Evolutionary conservation across 2,329 filamentous ascomycete genomes (phyloP).

Genomic region (Paracoccidioides lutzii): DNA sequence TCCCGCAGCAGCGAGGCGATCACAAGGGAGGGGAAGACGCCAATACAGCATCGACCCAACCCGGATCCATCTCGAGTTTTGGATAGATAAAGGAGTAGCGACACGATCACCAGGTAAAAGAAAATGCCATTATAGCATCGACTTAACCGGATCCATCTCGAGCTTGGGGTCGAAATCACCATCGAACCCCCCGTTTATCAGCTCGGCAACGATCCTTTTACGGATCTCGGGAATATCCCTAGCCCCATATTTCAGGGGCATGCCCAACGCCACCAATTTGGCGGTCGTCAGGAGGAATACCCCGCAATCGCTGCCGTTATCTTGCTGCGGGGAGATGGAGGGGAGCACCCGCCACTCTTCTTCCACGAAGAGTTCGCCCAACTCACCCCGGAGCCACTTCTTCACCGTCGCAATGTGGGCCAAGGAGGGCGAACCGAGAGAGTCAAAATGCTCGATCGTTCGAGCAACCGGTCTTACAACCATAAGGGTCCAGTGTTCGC

Average conservation of each 20-base stretch:
- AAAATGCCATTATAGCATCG: slow-evolving; percentile 40
- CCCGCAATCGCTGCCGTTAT: slow-evolving; percentile 38
- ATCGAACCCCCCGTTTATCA: slow-evolving; percentile 33
- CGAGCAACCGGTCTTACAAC: slow-evolving; percentile 32
- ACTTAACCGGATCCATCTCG: slow-evolving; percentile 7
- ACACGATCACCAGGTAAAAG: slow-evolving; percentile 21
- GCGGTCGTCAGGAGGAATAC: slow-evolving; percentile 38
- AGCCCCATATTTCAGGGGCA: slow-evolving; percentile 31
- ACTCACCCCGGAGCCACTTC: slow-evolving; percentile 31
- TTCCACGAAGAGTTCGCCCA: slow-evolving; percentile 28
- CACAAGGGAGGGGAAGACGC: too few species aligned
- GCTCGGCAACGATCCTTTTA: slow-evolving; percentile 36
- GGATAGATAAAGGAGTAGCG: background rate
- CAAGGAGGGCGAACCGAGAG: slow-evolving; percentile 23
- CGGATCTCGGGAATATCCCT: slow-evolving; percentile 30
- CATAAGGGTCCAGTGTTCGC: slow-evolving; percentile 36
- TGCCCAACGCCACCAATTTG: slow-evolving; percentile 33
- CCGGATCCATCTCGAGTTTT: too few species aligned
- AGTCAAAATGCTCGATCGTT: slow-evolving; percentile 38
- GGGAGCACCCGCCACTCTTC: slow-evolving; percentile 32
- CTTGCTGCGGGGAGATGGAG: slow-evolving; percentile 31
- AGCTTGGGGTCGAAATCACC: slow-evolving; percentile 25
- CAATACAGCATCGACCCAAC: too few species aligned
- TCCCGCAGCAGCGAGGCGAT: too few species aligned
- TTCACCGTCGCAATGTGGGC: slow-evolving; percentile 26